Evolutionary conservation across 2,329 filamentous ascomycete genomes (phyloP), one percentile per base, ranked within the genome.

Genomic region (Xylariaceae sp.): DNA sequence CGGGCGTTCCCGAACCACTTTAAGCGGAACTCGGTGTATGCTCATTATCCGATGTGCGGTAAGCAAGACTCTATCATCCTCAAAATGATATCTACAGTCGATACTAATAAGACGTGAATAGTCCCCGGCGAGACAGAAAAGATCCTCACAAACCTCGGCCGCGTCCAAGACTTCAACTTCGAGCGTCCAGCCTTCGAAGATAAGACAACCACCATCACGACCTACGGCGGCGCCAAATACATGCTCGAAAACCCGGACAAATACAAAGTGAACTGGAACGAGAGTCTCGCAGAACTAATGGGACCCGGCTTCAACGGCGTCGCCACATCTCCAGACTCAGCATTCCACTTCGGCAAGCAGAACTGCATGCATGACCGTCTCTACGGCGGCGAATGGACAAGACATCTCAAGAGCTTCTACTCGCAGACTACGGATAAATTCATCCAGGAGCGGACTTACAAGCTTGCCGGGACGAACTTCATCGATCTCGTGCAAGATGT

Each of bases 1-100:
- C 83, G 88, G 4, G 88, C 89, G 0, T 91, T 95, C 78, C 91
- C 90, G 0, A 81, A 88, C 64, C 88, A 91, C 75, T 93, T 92
- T 80, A 84, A 83, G 70, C 75, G 80, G 17, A 87, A 94, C 75
- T 92, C 88, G 0, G 85, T 92, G 57, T 95, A 93, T 64, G 90
- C 88, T 0, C 89, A 92, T 70, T 92, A 88, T 69, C 89, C 86
- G n/a, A 84, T 85, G 82, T 68, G 65, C 15, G 67, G 68, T 68
- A 67, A 18, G 68, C n/a, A n/a, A n/a, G n/a, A n/a, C n/a, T n/a
- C n/a, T n/a, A n/a, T 18, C 5, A 18, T 15, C 58, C 4, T 39
- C 2, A 1, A 35, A 8, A 2, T 48, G 4, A 1, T 11, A 1
- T 0, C 30, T 5, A 11, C 2, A 1, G 2, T 35, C 2, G 6